Conservation (phyloP, 768 basidiomycete species). For the Boletus tylopilopsis region DNA sequence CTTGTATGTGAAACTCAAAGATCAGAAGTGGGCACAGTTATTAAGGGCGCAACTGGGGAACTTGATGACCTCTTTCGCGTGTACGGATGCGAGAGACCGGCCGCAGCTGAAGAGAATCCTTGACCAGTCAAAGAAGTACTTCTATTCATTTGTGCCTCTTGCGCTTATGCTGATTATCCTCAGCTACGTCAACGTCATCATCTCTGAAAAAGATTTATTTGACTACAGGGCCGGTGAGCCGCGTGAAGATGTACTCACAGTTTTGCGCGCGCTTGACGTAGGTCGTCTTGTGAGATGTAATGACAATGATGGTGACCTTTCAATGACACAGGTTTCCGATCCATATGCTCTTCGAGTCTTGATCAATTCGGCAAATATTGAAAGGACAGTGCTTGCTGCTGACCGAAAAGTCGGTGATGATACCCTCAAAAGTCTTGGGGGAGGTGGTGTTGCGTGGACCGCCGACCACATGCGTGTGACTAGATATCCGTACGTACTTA, state of each 20-base stretch:
- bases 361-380: slow-evolving; percentile 72
- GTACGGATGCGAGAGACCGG: slow-evolving; percentile 69
- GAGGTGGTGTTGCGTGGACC: slow-evolving; percentile 61
- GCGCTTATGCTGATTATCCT: slow-evolving; percentile 7
- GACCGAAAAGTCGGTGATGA: slow-evolving; percentile 63
- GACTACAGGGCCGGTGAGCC: slow-evolving; percentile 78
- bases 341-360: slow-evolving; percentile 74
- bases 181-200: slow-evolving; percentile 56
- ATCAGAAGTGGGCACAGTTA: slow-evolving; percentile 62
- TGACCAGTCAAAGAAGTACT: slow-evolving; percentile 61
- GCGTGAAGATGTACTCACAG: slow-evolving; percentile 55
- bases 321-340: slow-evolving; percentile 58
- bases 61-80: slow-evolving; percentile 65
- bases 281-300: slow-evolving; percentile 12
- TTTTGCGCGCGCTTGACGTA: slow-evolving; percentile 81
- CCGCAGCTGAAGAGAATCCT: slow-evolving; percentile 52
- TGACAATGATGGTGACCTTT: not conserved
- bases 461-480: slow-evolving; percentile 59
- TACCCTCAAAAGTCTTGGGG: slow-evolving; percentile 38
- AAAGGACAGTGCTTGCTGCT: slow-evolving; percentile 61
- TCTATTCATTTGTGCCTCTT: slow-evolving; percentile 16
- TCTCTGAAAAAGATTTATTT: slow-evolving; percentile 72
- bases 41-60: slow-evolving; percentile 58
- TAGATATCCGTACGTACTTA: slow-evolving; percentile 54
- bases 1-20: slow-evolving; percentile 66